Percentiles rank a stretch among this genome's conserved stretches.
Evolutionary conservation across 2,329 filamentous ascomycete genomes (phyloP).

Genomic region (Hypoxylon sp.): DNA sequence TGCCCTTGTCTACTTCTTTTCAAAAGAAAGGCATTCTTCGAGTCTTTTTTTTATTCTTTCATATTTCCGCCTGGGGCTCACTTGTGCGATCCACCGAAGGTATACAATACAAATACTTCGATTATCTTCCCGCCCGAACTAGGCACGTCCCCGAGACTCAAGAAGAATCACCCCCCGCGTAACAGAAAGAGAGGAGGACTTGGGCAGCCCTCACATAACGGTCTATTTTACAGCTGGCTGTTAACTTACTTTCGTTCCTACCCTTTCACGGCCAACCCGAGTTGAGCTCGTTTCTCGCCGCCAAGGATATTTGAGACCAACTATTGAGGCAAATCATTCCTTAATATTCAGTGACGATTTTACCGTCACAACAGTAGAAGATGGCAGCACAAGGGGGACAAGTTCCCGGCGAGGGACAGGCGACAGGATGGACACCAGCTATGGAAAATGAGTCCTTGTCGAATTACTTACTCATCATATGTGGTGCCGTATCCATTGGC

Average conservation of each 20-base stretch:
- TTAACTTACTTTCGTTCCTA: constrained; percentile 31
- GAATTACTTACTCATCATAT: constrained; percentile 69
- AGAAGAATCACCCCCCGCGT: constrained; percentile 6
- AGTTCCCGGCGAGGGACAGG: constrained; percentile 41
- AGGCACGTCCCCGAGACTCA: constrained; percentile 8
- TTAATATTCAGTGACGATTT: constrained; percentile 11
- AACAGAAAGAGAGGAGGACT: too few relatives aligned
- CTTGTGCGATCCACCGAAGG: not conserved
- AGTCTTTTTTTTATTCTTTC: constrained; percentile 18
- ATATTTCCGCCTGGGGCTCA: constrained; percentile 11
- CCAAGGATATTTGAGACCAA: constrained; percentile 13
- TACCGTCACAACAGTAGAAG: constrained; percentile 3
- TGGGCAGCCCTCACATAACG: constrained; percentile 6
- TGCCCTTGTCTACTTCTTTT: constrained; percentile 12
- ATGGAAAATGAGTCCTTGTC: constrained; percentile 64
- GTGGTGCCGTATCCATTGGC: constrained; percentile 68
- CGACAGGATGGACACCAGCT: constrained; percentile 47
- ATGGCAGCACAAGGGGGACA: constrained; percentile 29
- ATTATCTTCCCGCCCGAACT: constrained; percentile 9
- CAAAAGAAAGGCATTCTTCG: constrained; percentile 16
- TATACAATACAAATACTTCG: constrained; percentile 20
- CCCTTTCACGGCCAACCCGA: constrained; percentile 22
- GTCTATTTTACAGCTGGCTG: constrained; percentile 39
- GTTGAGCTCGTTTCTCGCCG: constrained; percentile 38
- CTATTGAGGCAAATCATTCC: constrained; percentile 18